Evolutionary conservation across 257 asterid species (phyloP), one percentile per base, ranked within the genome.

Genomic region (Apocynum venetum): DNA sequence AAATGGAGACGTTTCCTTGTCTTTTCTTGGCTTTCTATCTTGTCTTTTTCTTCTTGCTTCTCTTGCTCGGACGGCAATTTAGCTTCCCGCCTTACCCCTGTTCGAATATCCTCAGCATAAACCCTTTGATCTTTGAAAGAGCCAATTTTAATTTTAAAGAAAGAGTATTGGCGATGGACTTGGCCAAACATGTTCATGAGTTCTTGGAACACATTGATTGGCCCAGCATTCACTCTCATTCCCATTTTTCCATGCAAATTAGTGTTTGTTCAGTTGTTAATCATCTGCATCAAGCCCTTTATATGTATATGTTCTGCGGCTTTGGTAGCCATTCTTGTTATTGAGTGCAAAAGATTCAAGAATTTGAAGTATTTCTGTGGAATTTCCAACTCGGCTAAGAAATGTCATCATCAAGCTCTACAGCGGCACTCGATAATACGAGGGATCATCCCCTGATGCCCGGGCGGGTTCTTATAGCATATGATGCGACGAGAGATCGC

Each of bases 401-500:
- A 60, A 88, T 87, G 92, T 79, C 87, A 17, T 73, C 80, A 84
- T 75, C 80, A 2, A 25, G 0, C n/a, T 75, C 77, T 36, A 44
- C 78, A 66, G 59, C 46, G 25, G 31, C 56, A 4, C 51, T 64
- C 25, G 82, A 64, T 64, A 83, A 74, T 71, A 80, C 69, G 46
- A 67, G 78, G 59, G 78, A 68, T 59, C 77, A 83, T 79, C 79
- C 83, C 53, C 87, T 84, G 10, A 74, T 86, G 87, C 84, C 86
- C 1, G 85, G 87, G 31, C 84, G 83, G 6, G 79, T 90, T 72
- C 82, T 92, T 53, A 77, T 92, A n/a, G 94, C 88, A 35, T 90
- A 57, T 41, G 96, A 92, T 75, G 97, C 92, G 1, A 87, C 87
- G 0, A 92, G 81, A 84, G 86, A 83, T 70, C 92, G 80, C 7